These are phyloP conservation scores for Cryphonectria parasitica DNA, from an alignment of 2,329 filamentous ascomycete species.

Conservation along the genomic window DNA sequence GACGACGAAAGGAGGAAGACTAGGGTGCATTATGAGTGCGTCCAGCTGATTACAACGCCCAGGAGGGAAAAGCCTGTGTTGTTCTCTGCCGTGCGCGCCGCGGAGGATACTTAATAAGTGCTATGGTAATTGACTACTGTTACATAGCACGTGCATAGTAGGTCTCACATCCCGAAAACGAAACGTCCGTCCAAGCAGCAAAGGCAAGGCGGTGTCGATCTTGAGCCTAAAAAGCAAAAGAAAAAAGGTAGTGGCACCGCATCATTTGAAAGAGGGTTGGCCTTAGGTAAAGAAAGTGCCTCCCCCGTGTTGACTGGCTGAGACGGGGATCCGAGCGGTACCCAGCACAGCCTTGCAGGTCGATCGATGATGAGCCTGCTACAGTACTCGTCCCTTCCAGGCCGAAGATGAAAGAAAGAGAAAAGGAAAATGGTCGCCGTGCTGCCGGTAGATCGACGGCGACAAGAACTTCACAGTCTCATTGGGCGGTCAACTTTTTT, in stretches of 20 bases:
- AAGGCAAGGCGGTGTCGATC: not conserved
- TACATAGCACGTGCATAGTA: not conserved
- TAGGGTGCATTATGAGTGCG: not conserved
- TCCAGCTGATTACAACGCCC: not conserved
- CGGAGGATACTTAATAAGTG: not conserved
- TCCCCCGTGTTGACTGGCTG: not conserved
- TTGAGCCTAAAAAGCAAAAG: not conserved
- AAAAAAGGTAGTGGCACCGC: no score
- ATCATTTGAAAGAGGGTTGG: no score
- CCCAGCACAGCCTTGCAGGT: not conserved
- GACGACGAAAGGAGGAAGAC: not conserved
- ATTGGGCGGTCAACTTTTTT: not conserved
- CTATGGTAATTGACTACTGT: not conserved
- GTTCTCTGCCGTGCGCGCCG: not conserved
- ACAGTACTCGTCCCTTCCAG: not conserved
- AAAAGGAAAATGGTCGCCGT: not conserved
- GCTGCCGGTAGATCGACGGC: not conserved
- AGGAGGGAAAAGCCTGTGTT: not conserved
- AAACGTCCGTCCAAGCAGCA: no score
- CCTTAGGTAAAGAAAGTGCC: no score
- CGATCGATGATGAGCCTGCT: not conserved
- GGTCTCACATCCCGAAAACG: not conserved
- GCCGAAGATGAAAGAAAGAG: not conserved
- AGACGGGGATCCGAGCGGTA: not conserved
- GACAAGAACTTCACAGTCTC: not conserved